Conservation (phyloP, 2,329 filamentous ascomycete species). For the Arthrobotrys musiformis region DNA sequence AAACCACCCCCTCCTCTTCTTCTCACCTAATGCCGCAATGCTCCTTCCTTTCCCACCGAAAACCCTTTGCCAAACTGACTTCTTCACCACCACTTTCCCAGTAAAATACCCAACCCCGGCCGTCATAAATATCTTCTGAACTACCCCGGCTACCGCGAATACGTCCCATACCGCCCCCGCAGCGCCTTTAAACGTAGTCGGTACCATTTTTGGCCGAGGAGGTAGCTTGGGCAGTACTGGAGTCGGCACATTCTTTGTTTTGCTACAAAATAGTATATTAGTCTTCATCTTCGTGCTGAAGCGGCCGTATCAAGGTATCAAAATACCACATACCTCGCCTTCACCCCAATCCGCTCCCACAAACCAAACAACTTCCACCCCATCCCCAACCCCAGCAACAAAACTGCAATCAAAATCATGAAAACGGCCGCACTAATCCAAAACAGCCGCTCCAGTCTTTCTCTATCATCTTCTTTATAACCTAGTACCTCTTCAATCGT, state of each 20-base stretch:
- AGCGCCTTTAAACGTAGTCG: neutral
- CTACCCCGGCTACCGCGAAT: neutral
- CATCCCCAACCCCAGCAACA: neutral
- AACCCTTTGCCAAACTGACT: conserved; percentile 8
- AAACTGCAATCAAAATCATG: neutral
- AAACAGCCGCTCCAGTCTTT: neutral
- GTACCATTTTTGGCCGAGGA: neutral
- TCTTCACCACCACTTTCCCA: neutral
- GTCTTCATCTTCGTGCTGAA: no score
- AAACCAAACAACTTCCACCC: neutral
- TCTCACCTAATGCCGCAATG: neutral
- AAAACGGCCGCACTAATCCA: neutral
- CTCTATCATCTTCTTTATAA: neutral
- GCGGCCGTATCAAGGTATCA: no score
- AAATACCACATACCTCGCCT: neutral
- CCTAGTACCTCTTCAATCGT: neutral
- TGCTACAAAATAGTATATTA: no score
- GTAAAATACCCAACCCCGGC: conserved; percentile 18
- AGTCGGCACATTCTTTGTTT: no score
- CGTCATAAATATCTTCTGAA: neutral
- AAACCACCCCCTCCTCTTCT: neutral
- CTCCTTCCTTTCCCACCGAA: neutral
- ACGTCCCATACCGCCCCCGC: neutral
- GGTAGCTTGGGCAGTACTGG: neutral
- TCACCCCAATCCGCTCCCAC: neutral